Evolutionary conservation across 257 asterid genomes (phyloP), one percentile per base, ranked within the genome.

Genomic region (Voacanga thouarsii): DNA sequence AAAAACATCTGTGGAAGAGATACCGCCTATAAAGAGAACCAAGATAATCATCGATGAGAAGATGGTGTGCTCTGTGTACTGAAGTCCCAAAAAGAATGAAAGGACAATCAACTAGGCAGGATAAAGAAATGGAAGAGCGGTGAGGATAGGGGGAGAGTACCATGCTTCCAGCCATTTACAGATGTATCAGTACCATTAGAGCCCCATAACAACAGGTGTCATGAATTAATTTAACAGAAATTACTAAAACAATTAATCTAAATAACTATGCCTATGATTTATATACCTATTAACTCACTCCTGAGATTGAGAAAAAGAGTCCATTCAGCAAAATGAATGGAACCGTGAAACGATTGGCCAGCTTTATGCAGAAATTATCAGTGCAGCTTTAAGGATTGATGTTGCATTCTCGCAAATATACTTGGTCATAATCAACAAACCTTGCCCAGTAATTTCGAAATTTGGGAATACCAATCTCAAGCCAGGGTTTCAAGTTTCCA

Each of bases 401-500:
- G 82, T 94, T 94, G 91, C 98, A 94, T 79, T 94, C 97, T 64
- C 95, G 86, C 89, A 94, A 55, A 85, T 91, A 94, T n/a, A 79
- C 37, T 70, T 84, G 90, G 65, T 91, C 96, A 59, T 90, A 90
- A 75, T 94, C 93, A 26, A 92, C 89, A 72, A 59, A 94, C 70
- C 86, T 91, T 5, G 92, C 78, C 97, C 97, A 94, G 77, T 88
- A 87, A 87, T 70, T 89, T 57, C 92, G 79, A 81, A 87, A 92
- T 88, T 91, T 92, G 3, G 97, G 94, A 78, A 94, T 86, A 78
- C 90, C 94, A 55, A 94, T 90, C 89, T 94, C 99, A 23, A 94
- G 97, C 97, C 97, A 94, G 7, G 97, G 99, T 84, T 94, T 94
- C 92, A 92, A 79, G 89, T 94, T 91, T 26, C 97, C 97, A 3